Percentiles rank a stretch among this genome's conserved stretches.
Evolutionary conservation across 768 basidiomycete genomes (phyloP).

Genomic region (Pisolithus sp.): DNA sequence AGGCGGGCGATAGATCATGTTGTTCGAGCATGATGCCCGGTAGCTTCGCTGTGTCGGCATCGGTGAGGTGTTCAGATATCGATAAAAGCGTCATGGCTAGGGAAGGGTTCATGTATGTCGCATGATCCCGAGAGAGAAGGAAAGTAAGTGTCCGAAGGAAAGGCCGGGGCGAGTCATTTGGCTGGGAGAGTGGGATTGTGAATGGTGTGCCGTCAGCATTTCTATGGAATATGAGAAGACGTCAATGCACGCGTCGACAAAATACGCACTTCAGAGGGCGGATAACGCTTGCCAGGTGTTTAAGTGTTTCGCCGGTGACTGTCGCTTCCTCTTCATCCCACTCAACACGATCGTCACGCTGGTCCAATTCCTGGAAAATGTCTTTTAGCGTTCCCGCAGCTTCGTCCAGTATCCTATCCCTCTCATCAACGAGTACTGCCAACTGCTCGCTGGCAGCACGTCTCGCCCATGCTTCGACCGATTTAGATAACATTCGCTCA

Average conservation of each 20-base stretch:
- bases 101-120: conserved; percentile 50
- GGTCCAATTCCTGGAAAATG: conserved; percentile 66
- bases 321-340: conserved; percentile 65
- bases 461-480: conserved; percentile 55
- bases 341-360: conserved; percentile 46
- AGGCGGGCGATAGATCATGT: conserved; percentile 64
- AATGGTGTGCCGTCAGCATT: conserved; percentile 39
- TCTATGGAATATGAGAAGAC: conserved; percentile 21
- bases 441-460: conserved; percentile 22
- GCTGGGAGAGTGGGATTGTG: conserved; percentile 48
- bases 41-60: conserved; percentile 58
- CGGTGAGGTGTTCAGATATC: conserved; percentile 64
- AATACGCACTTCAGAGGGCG: conserved; percentile 47
- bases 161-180: conserved; percentile 49
- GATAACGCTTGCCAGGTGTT: conserved; percentile 53
- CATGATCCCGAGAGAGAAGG: conserved; percentile 58
- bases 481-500: conserved; percentile 46
- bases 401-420: conserved; percentile 61
- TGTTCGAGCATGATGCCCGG: conserved; percentile 59
- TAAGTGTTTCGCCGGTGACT: conserved; percentile 57
- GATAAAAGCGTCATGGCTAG: conserved; percentile 59
- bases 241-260: conserved; percentile 2
- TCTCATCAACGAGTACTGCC: conserved; percentile 27
- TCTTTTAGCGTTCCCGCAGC: conserved; percentile 65
- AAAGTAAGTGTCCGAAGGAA: conserved; percentile 57